A percentile compares a stretch with the other conserved stretches of the same genome.
Evolutionary conservation across 495 filamentous ascomycete species (phyloP).

Genomic region (Hypoxylon rickii): DNA sequence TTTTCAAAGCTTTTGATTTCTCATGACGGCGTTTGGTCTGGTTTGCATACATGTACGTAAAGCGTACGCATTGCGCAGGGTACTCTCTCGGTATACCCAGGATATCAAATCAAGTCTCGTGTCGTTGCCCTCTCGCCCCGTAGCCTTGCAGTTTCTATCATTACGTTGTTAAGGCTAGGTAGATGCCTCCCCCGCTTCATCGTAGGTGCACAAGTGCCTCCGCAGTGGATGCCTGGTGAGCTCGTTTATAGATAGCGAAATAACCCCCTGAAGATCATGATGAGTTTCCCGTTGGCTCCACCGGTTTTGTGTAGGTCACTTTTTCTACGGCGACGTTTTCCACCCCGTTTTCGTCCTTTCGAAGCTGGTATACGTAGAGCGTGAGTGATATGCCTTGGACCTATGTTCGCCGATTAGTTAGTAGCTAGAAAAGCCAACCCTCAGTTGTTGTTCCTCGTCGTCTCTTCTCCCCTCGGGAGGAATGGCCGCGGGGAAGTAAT

Average conservation of each 20-base stretch:
- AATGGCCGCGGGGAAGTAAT: neutral
- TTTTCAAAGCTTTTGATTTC: constrained; percentile 6
- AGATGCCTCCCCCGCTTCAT: constrained; percentile 8
- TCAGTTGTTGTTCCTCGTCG: neutral
- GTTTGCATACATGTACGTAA: constrained; percentile 1
- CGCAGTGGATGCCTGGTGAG: constrained; percentile 20
- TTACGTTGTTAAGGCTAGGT: constrained; percentile 2
- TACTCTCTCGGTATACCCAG: constrained; percentile 7
- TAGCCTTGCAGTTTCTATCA: too few species aligned
- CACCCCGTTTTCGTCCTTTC: constrained; percentile 82
- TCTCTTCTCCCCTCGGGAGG: neutral
- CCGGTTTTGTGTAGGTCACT: constrained; percentile 92
- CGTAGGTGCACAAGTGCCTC: constrained; percentile 20
- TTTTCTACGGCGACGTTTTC: constrained; percentile 97
- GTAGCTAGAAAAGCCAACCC: neutral
- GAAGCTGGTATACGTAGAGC: constrained; percentile 95
- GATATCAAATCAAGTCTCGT: constrained; percentile 21
- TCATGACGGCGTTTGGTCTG: constrained; percentile 14
- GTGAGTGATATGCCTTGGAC: constrained; percentile 97
- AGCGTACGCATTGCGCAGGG: neutral
- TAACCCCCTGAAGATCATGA: constrained; percentile 32
- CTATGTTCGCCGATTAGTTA: constrained; percentile 50
- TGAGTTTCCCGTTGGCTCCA: constrained; percentile 52
- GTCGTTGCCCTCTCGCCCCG: neutral
- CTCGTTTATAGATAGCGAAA: constrained; percentile 27